Evolutionary conservation across 2,329 filamentous ascomycete genomes (phyloP), one percentile per base, ranked within the genome.

Genomic region (Pyrenochaeta sp.): DNA sequence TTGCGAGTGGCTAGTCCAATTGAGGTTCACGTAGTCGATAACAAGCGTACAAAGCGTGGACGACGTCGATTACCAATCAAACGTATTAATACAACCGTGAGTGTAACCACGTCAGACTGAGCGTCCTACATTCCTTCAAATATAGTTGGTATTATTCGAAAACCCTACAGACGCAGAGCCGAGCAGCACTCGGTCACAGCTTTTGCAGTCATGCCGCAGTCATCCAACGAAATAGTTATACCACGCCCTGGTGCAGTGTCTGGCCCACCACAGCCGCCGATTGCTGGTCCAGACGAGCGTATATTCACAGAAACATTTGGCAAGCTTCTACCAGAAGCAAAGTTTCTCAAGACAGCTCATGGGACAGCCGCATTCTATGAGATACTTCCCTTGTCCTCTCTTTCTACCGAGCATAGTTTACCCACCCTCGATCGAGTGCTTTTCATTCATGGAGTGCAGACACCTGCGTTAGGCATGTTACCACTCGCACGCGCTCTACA

Each of bases 381-480:
- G 0, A 35, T 75, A 0, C 54, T 30, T 0, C 65, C 67, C 3
- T 78, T 44, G 50, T 63, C 0, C 68, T 71, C 0, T 60, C 76
- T 26, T 52, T 67, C 1, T 68, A 72, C 0, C 56, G 23, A 10
- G 15, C 15, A 22, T 26, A 36, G 8, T 2, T 23, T 30, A 1
- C 11, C 21, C 13, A 35, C 17, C 15, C 45, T 58, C 0, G 37
- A 55, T 20, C 50, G 65, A 4, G 68, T 80, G 0, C 62, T 81
- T 0, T 58, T 81, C 21, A 55, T 81, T 1, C 79, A 82, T 44
- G 79, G 80, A 17, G 72, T 81, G 0, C 74, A 80, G 39, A 82
- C 79, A 1, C 74, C 76, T 6, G 75, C 78, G 2, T 56, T 81
- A 3, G 78, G 78, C 15, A 58, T 81, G 38, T 59, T 72, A 0